phyloP scores from a whole-genome alignment of 1,139 yeast genomes.

The Zygosaccharomyces sapae region DNA sequence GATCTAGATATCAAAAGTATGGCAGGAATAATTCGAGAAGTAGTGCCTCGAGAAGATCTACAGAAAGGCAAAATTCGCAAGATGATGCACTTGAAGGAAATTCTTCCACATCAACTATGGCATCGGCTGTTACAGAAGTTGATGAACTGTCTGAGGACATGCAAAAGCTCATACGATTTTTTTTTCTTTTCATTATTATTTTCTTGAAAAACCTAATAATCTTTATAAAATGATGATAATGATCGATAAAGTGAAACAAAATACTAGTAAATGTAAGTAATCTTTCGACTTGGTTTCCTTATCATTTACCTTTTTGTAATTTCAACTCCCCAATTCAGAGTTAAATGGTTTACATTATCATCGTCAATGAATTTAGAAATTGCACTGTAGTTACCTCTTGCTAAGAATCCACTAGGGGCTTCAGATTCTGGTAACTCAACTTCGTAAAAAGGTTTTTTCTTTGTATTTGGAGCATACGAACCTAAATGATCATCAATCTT shows the following conservation, averaged over 20 bases:
- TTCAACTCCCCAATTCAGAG: constrained; percentile 81
- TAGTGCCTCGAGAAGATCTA: constrained; percentile 2
- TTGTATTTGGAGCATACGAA: constrained; percentile 86
- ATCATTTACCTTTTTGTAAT: constrained; percentile 44
- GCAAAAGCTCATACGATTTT: constrained; percentile 8
- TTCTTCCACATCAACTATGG: constrained; percentile 3
- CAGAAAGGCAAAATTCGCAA: not conserved
- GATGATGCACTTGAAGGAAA: not conserved
- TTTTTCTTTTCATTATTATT: not conserved
- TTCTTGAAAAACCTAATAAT: too few species aligned
- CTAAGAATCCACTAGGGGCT: constrained; percentile 87
- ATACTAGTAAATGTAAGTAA: not conserved
- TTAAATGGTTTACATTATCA: constrained; percentile 70
- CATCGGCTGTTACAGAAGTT: not conserved
- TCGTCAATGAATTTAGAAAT: constrained; percentile 82
- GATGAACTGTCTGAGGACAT: constrained; percentile 4
- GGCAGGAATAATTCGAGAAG: constrained; percentile 6
- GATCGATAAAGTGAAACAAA: constrained; percentile 3
- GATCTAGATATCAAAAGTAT: not conserved
- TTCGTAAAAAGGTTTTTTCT: constrained; percentile 74
- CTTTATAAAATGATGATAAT: constrained; percentile 3
- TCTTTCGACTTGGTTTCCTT: not conserved
- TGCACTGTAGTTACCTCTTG: constrained; percentile 82
- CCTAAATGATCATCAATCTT: constrained; percentile 86
- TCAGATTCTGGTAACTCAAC: constrained; percentile 77